Evolutionary conservation across 2,329 filamentous ascomycete species (phyloP).

Genomic region (Claviceps maximensis): DNA sequence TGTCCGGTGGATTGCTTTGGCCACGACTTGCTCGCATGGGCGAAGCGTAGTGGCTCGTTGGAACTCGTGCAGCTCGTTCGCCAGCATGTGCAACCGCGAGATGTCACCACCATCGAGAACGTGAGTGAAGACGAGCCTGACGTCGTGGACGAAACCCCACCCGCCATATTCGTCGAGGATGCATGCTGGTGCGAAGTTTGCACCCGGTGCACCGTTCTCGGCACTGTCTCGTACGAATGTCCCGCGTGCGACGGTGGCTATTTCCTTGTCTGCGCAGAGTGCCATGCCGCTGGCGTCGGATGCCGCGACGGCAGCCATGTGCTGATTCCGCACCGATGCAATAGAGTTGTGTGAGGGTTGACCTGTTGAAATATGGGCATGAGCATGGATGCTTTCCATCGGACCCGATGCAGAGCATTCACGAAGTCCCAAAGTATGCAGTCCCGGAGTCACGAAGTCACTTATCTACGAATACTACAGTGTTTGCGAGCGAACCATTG

Average conservation of each 20-base stretch:
- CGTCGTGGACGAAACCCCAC: too few species aligned
- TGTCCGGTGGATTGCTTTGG: conserved; percentile 1
- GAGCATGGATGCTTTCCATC: too few species aligned
- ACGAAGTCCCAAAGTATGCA: too few species aligned
- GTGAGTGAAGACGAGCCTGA: not conserved
- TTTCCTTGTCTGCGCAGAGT: conserved; percentile 8
- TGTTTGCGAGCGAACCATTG: too few species aligned
- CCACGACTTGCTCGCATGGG: conserved; percentile 5
- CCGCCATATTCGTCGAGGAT: too few species aligned
- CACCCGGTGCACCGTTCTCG: conserved; percentile 4
- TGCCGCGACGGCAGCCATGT: conserved; percentile 4
- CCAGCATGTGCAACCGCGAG: not conserved
- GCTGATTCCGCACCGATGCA: conserved; percentile 1
- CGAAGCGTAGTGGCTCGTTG: not conserved
- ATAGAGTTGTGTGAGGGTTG: not conserved
- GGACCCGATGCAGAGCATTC: too few species aligned
- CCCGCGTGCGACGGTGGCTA: conserved; percentile 6
- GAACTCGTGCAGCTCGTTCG: not conserved
- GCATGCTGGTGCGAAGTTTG: conserved; percentile 9
- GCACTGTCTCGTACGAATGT: conserved; percentile 4
- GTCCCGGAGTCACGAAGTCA: too few species aligned
- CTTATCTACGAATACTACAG: too few species aligned
- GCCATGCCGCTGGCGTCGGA: not conserved
- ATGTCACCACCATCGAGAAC: not conserved
- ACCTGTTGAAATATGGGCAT: too few species aligned